These are phyloP conservation scores for Astragalus glycyphyllos DNA, from an alignment of 306 rosid genomes.

Conservation along the genomic window DNA sequence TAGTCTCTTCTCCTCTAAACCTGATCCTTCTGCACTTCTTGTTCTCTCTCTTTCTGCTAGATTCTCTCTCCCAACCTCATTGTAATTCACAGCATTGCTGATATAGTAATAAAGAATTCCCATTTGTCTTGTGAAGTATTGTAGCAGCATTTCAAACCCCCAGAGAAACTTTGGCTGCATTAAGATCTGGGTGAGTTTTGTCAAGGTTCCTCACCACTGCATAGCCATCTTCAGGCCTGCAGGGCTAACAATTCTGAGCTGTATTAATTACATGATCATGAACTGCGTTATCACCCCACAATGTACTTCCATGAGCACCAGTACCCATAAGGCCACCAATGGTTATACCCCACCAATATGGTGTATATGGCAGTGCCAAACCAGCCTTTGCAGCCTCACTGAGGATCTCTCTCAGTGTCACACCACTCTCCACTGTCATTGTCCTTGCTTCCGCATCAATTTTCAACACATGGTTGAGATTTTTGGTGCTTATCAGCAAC, in stretches of 20 bases:
- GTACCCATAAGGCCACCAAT: conserved; percentile 79
- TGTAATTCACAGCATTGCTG: too few relatives aligned
- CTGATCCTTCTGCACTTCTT: too few relatives aligned
- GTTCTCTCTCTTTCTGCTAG: too few relatives aligned
- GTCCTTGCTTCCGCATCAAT: conserved; percentile 51
- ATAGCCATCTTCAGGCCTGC: conserved; percentile 52
- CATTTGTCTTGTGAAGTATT: too few relatives aligned
- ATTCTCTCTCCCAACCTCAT: too few relatives aligned
- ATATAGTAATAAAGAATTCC: too few relatives aligned
- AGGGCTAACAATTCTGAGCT: conserved; percentile 59
- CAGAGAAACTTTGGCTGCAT: conserved; percentile 82
- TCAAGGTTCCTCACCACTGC: conserved; percentile 50
- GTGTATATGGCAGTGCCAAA: conserved; percentile 63
- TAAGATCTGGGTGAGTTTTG: conserved; percentile 49
- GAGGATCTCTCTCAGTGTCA: conserved; percentile 56
- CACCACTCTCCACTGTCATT: conserved; percentile 59
- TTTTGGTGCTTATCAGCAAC: conserved; percentile 71
- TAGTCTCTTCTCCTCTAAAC: too few relatives aligned
- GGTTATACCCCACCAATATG: conserved; percentile 28
- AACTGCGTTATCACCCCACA: conserved; percentile 80
- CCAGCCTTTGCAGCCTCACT: conserved; percentile 57
- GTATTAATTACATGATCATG: conserved; percentile 61
- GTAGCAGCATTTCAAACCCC: too few relatives aligned
- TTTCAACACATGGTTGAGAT: conserved; percentile 48
- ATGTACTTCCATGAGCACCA: conserved; percentile 84